These are phyloP conservation scores for Quercus gilva DNA, from an alignment of 306 rosid genomes.

Conservation along the genomic window DNA sequence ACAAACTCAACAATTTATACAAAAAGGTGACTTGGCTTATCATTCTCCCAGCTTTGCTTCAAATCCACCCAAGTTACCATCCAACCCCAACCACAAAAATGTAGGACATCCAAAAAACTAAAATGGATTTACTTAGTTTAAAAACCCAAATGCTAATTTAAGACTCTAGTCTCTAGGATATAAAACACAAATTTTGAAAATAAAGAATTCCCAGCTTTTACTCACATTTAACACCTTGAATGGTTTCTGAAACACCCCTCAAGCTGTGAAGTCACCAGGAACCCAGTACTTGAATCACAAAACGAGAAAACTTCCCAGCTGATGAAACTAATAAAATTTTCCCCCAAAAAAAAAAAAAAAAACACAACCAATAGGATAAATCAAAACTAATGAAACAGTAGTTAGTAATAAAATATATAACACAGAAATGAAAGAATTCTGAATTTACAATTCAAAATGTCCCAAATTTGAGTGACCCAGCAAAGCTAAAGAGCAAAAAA, in stretches of 20 bases:
- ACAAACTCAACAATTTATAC: conserved; percentile 16
- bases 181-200: conserved; percentile 4
- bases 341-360: not conserved
- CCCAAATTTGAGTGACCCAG: conserved; percentile 33
- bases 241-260: conserved; percentile 11
- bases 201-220: conserved; percentile 11
- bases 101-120: conserved; percentile 7
- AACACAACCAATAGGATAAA: not conserved
- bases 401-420: not conserved
- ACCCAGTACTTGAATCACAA: conserved; percentile 23
- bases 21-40: conserved; percentile 27
- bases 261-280: not conserved
- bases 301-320: conserved; percentile 17
- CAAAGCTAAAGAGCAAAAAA: conserved; percentile 27
- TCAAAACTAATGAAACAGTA: conserved; percentile 55
- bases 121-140: conserved; percentile 9
- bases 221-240: conserved; percentile 8
- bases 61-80: conserved; percentile 31
- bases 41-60: conserved; percentile 44
- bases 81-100: conserved; percentile 24
- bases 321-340: conserved; percentile 2
- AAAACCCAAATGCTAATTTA: not conserved
- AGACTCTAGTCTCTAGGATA: not conserved
- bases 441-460: conserved; percentile 19
- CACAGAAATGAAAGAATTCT: conserved; percentile 4